phyloP scores from a whole-genome alignment of 805 yeast genomes.

The Candida caryicola region DNA sequence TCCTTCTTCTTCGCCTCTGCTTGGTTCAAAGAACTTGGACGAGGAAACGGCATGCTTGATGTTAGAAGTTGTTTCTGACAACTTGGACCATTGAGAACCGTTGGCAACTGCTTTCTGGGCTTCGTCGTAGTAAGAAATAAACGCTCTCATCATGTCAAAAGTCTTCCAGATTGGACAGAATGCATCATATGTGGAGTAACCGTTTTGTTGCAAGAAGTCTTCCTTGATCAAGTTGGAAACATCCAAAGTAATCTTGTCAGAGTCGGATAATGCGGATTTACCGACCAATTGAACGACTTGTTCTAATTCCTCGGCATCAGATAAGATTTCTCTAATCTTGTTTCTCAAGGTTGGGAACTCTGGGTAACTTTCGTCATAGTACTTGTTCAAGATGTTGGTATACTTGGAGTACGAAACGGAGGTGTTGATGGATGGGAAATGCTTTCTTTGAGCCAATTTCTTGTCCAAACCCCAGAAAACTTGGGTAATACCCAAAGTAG shows the following conservation, averaged over 20 bases:
- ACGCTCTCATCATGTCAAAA: constrained; percentile 94
- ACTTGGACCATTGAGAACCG: constrained; percentile 93
- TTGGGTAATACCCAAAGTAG: constrained; percentile 99
- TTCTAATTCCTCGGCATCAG: constrained; percentile 97
- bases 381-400: constrained; percentile 80
- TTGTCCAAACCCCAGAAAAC: constrained; percentile 99
- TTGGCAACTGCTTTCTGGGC: constrained; percentile 95
- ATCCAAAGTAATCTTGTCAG: constrained; percentile 95
- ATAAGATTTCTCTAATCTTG: constrained; percentile 87
- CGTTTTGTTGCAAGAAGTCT: constrained; percentile 98
- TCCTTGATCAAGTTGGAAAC: constrained; percentile 90
- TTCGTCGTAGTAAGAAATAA: constrained; percentile 88
- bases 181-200: constrained; percentile 96
- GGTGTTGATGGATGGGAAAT: constrained; percentile 98
- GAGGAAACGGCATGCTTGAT: constrained; percentile 92
- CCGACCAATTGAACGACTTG: constrained; percentile 99
- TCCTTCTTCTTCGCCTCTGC: constrained; percentile 80
- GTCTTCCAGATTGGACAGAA: constrained; percentile 99
- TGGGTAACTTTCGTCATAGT: constrained; percentile 81
- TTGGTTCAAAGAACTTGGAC: constrained; percentile 94
- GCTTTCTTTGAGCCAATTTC: constrained; percentile 98
- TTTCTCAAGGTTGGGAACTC: constrained; percentile 90
- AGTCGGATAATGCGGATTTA: constrained; percentile 93
- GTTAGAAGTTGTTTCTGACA: constrained; percentile 84
- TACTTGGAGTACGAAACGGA: constrained; percentile 95